Percentiles rank a stretch among this genome's conserved stretches.
These are phyloP conservation scores for Ceratocystis smalleyi DNA, from an alignment of 2,329 filamentous ascomycete species.

Conservation along the genomic window DNA sequence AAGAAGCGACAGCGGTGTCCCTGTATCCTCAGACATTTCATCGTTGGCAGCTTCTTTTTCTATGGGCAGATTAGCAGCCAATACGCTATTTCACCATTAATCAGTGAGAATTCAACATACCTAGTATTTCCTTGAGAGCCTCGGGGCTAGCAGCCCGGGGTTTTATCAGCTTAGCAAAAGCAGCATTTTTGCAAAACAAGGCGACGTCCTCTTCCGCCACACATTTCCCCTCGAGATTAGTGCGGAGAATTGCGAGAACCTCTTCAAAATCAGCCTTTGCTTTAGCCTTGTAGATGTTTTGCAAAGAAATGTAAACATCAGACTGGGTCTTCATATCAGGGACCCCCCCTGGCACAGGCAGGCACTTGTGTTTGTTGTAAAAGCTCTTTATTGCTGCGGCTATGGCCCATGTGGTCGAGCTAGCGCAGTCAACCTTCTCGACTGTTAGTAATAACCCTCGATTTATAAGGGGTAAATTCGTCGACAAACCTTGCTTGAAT, in stretches of 20 bases:
- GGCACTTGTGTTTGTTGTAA: conserved; percentile 51
- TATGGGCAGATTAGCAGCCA: conserved; percentile 22
- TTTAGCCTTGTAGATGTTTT: conserved; percentile 85
- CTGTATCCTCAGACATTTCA: conserved; percentile 33
- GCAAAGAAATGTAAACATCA: conserved; percentile 72
- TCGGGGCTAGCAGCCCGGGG: conserved; percentile 21
- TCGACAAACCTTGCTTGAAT: conserved; percentile 8
- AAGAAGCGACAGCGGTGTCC: conserved; percentile 43
- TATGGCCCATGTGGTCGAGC: conserved; percentile 63
- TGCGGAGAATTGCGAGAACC: conserved; percentile 50
- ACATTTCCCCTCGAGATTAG: conserved; percentile 31
- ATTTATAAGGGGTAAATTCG: not conserved
- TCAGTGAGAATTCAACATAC: not conserved
- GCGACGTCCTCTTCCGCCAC: conserved; percentile 65
- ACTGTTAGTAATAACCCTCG: not conserved
- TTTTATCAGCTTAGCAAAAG: conserved; percentile 78
- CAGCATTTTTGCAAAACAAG: conserved; percentile 86
- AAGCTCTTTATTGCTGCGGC: conserved; percentile 66
- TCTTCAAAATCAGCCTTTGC: conserved; percentile 64
- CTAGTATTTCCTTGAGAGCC: conserved; percentile 4
- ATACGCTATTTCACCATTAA: not conserved
- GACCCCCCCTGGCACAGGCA: conserved; percentile 73
- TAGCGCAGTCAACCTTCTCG: not conserved
- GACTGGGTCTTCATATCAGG: conserved; percentile 98
- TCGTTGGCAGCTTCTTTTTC: conserved; percentile 41